Conservation (phyloP, 31 red algal genomes). For the Porphyra umbilicalis region DNA sequence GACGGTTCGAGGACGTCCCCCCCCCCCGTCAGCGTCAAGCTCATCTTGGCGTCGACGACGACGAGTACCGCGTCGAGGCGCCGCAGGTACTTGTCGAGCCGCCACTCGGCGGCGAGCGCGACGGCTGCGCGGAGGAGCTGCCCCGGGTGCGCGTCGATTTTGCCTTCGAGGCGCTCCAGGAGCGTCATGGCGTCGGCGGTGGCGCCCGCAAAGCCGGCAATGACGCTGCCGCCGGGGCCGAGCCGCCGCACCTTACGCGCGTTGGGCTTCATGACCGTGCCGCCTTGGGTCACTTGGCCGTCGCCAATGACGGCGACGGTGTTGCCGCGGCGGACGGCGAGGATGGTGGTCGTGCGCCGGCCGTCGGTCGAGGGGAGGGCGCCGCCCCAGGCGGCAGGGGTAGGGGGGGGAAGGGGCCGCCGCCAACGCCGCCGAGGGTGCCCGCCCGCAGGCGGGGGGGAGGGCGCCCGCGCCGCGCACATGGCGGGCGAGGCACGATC, state of each 20-base stretch:
- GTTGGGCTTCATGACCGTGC: slow-evolving; percentile 78
- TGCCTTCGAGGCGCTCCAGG: slow-evolving; percentile 78
- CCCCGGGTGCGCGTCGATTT: slow-evolving; percentile 84
- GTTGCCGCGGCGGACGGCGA: slow-evolving; percentile 62
- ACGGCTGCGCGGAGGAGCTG: slow-evolving; percentile 88
- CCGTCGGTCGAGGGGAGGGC: not conserved
- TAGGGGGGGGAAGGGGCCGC: not conserved
- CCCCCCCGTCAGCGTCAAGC: slow-evolving; percentile 70
- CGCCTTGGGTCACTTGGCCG: slow-evolving; percentile 75
- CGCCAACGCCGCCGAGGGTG: not conserved
- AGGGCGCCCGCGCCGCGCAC: not conserved
- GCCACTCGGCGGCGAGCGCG: slow-evolving; percentile 85
- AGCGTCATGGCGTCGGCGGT: slow-evolving; percentile 85
- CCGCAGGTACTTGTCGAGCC: slow-evolving; percentile 78
- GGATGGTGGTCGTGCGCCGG: slow-evolving; percentile 39
- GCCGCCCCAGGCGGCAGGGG: not conserved
- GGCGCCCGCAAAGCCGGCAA: slow-evolving; percentile 88
- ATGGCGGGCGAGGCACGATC: not conserved
- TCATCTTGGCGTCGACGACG: slow-evolving; percentile 59
- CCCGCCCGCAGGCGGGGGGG: not conserved
- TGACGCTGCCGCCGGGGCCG: slow-evolving; percentile 47
- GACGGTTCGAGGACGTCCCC: slow-evolving; percentile 82
- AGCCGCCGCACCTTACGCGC: slow-evolving; percentile 83
- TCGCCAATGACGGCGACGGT: slow-evolving; percentile 79
- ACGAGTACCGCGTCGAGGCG: slow-evolving; percentile 68